Evolutionary conservation across 2,329 filamentous ascomycete genomes (phyloP), one percentile per base, ranked within the genome.

Genomic region (Ophiocordyceps sinensis): DNA sequence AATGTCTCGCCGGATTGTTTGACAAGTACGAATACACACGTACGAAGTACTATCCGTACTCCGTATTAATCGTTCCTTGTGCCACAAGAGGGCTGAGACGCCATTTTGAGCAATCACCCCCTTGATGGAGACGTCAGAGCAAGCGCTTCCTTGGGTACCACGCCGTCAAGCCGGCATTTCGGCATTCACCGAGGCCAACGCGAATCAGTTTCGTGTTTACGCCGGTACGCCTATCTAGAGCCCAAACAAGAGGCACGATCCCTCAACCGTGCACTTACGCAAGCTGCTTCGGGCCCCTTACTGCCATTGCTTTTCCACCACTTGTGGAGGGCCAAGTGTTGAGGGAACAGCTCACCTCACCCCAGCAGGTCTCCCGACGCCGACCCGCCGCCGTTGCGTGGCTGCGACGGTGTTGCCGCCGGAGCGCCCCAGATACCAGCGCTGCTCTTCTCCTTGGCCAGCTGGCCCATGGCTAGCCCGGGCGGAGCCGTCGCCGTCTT

Each of bases 371-470:
- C 70, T 43, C 66, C 65, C 37, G 71, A 57, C 17, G 57, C 59
- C 44, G 61, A 58, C 7, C 65, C 67, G 41, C 52, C 45, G 38
- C 50, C 50, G 40, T 49, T 49, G 4, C 53, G 47, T 1, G 59
- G 50, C 46, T 62, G 56, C n/a, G 52, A 43, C 6, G 55, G 40
- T 48, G 54, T 40, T 48, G 57, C 47, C 38, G 77, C 69, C 14
- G 82, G 71, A 1, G 84, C 75, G 15, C 89, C 91, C 87, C 93
- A 98, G 47, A 98, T 85, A 8, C 88, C 87, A 14, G 88, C 87
- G 52, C 80, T 87, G 44, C 87, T 91, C 72, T 96, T 95, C 64
- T 95, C 87, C 69, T 95, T 95, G n/a, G 88, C 89, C 61, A 98
- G 77, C 59, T 94, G 88, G 28, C 87, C 88, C 64, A 98, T 74